Base-by-base conservation (phyloP, 345 rosid genomes). In the Combretum micranthum region DNA sequence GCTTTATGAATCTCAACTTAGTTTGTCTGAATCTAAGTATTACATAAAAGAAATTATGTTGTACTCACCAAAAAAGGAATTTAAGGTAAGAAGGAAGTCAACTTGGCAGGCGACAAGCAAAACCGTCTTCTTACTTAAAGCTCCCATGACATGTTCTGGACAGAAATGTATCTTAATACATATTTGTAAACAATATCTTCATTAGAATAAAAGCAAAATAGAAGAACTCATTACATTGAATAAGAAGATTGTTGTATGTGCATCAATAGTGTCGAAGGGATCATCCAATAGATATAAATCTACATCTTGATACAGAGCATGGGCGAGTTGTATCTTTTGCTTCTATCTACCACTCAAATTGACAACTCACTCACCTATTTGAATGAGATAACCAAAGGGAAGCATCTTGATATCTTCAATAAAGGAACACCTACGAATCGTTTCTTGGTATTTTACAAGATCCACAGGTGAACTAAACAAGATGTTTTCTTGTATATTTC, bases 261-360 rank as follows among this genome's bases (percentile, higher is more conserved):
- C 89, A 64, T 83, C 89, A 13, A 83, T 75, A 46, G 85, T 83
- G 10, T 83, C 77, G 62, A 83, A 78, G 13, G 89, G 85, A 67
- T 83, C 83, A 60, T 80, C 88, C 60, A 83, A 55, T 42, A 83
- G 81, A 67, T 80, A 83, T 13, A 83, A 44, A 65, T 80, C 88
- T 9, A 83, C 83, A 50, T 75, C 69, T 45, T 71, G 80, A 68
- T 80, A 83, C 1, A 83, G 44, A 4, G 85, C 88, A 0, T 82
- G 79, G 0, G 85, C 88, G 39, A 83, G 74, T 52, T 83, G 88
- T 56, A 82, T 45, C 44, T 83, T 57, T 44, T 82, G 88, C 67
- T 79, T 82, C 59, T 82, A 83, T 50, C 83, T 85, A 19, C 81
- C 81, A 8, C 83, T 83, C 57, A 83, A 60, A 63, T 83, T 80